These are phyloP conservation scores for Malus hybrid DNA, from an alignment of 331 rosid genomes.

Conservation along the genomic window DNA sequence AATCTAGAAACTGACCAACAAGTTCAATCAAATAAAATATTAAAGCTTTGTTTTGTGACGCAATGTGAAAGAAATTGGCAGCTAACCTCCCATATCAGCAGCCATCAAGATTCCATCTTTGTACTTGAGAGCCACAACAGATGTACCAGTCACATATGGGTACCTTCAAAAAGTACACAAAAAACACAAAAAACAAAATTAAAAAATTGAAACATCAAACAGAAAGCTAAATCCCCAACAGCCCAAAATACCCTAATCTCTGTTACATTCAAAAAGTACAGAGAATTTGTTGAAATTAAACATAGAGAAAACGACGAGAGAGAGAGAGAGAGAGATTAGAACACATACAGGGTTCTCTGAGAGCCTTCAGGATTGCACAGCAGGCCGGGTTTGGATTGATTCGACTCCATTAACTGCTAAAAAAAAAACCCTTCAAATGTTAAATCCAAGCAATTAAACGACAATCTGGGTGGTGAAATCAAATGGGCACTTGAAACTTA, in stretches of 20 bases:
- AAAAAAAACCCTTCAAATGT: not conserved
- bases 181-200: not conserved
- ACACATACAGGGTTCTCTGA: conserved; percentile 69
- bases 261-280: no score
- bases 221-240: not conserved
- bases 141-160: conserved; percentile 77
- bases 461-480: not conserved
- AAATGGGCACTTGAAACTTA: not conserved
- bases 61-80: no score
- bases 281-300: no score
- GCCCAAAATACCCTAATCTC: conserved; percentile 4
- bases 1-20: not conserved
- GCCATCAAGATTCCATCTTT: conserved; percentile 83
- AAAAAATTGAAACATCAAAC: not conserved
- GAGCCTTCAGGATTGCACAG: conserved; percentile 34
- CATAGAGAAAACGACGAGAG: no score
- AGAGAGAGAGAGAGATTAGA: not conserved
- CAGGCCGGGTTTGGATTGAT: conserved; percentile 13
- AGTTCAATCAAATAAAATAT: no score
- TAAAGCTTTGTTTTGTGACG: no score
- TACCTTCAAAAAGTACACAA: conserved; percentile 27
- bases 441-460: not conserved
- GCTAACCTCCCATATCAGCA: conserved; percentile 1
- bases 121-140: conserved; percentile 73
- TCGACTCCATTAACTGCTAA: conserved; percentile 28